These are phyloP conservation scores for Kuraishia ogatae DNA, from an alignment of 805 yeast genomes.

Conservation along the genomic window DNA sequence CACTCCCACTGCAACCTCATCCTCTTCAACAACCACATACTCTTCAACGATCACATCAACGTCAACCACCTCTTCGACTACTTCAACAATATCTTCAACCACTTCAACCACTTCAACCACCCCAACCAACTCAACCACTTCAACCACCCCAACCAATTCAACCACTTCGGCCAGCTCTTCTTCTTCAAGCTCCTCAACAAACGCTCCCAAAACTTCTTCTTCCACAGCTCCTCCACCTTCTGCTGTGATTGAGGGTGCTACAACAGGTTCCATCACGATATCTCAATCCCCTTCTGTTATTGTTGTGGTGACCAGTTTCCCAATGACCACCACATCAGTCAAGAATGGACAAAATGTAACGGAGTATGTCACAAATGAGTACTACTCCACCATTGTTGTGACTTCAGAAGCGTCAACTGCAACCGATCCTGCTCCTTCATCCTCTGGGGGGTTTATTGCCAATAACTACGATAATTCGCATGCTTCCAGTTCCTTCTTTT, in stretches of 20 bases:
- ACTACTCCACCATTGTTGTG: not conserved
- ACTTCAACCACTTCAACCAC: not conserved
- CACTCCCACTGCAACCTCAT: not conserved
- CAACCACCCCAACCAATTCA: not conserved
- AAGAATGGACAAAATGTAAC: not conserved
- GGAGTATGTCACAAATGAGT: not conserved
- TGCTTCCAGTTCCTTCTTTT: constrained; percentile 38
- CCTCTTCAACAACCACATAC: not conserved
- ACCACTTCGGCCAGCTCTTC: not conserved
- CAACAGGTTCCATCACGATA: not conserved
- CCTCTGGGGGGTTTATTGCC: not conserved
- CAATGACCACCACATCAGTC: not conserved
- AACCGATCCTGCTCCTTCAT: not conserved
- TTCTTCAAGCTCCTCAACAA: not conserved
- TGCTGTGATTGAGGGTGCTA: not conserved
- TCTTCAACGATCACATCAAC: not conserved
- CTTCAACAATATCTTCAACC: not conserved
- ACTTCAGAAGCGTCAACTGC: not conserved
- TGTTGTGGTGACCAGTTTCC: not conserved
- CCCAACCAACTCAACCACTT: not conserved
- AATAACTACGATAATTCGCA: not conserved
- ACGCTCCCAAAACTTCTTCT: not conserved
- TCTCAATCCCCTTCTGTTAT: not conserved
- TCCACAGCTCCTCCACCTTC: not conserved
- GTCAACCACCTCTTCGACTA: not conserved